A percentile compares a stretch with the other conserved stretches of the same genome.
Evolutionary conservation across 805 yeast species (phyloP).

Genomic region (Lipomyces yamadae): DNA sequence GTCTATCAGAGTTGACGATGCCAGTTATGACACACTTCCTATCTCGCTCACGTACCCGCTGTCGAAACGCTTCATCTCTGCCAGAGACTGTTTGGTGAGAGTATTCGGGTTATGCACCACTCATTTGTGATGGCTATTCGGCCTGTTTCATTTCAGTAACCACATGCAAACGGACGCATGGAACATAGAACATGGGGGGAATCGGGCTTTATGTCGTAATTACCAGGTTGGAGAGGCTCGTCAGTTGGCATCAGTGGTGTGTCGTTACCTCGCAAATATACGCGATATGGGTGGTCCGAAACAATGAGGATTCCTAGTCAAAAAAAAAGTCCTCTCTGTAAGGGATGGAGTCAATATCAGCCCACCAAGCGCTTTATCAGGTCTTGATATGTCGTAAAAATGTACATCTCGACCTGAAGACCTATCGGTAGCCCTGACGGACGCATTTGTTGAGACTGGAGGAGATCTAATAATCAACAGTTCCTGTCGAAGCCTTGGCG

Average conservation of each 20-base stretch:
- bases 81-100: conserved; percentile 4
- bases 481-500: too few relatives aligned
- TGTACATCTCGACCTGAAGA: conserved; percentile 5
- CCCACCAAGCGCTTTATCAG: conserved; percentile 4
- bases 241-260: conserved; percentile 1
- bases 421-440: not conserved
- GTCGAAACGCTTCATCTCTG: too few relatives aligned
- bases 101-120: not conserved
- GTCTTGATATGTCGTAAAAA: conserved; percentile 1
- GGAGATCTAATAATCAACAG: too few relatives aligned
- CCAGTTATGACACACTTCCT: too few relatives aligned
- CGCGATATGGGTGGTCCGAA: not conserved
- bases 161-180: not conserved
- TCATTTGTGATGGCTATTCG: conserved; percentile 1
- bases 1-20: not conserved
- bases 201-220: not conserved
- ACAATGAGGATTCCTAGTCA: not conserved
- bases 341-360: not conserved
- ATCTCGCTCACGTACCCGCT: too few relatives aligned
- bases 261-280: not conserved
- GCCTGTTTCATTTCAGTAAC: conserved; percentile 6
- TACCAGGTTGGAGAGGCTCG: conserved; percentile 1
- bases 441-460: too few relatives aligned
- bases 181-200: not conserved
- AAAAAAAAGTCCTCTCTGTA: conserved; percentile 2